A percentile compares a stretch with the other conserved stretches of the same genome.
phyloP scores from a whole-genome alignment of 805 yeast genomes.

The Suhomyces emberorum region DNA sequence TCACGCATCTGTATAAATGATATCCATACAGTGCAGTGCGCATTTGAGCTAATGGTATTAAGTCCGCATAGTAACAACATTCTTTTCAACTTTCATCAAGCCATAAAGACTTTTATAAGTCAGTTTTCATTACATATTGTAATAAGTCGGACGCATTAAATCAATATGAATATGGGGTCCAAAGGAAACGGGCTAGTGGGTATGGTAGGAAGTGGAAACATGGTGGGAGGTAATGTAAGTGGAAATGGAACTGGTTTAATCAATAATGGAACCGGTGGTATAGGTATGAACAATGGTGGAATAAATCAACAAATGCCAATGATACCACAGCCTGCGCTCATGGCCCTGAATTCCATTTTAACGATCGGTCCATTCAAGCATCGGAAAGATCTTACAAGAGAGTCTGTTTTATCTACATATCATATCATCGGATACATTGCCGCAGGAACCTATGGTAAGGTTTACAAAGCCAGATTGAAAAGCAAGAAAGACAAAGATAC shows the following conservation, averaged over 20 bases:
- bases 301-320: conserved; percentile 9
- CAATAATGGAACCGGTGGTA: neutral
- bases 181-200: conserved; percentile 1
- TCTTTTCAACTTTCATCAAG: too few species aligned
- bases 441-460: conserved; percentile 96
- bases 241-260: neutral
- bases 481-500: conserved; percentile 13
- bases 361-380: conserved; percentile 45
- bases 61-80: too few species aligned
- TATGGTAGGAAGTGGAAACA: conserved; percentile 1
- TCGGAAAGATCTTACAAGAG: conserved; percentile 59
- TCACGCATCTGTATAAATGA: too few species aligned
- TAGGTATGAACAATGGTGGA: neutral
- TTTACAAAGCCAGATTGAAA: conserved; percentile 76
- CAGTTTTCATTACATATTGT: too few species aligned
- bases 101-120: too few species aligned
- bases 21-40: too few species aligned
- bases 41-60: too few species aligned
- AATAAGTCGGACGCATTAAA: too few species aligned
- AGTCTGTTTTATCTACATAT: conserved; percentile 78
- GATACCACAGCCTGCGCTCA: conserved; percentile 23
- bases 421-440: conserved; percentile 94
- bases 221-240: neutral
- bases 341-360: conserved; percentile 39
- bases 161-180: conserved; percentile 1